A percentile compares a stretch with the other conserved stretches of the same genome.
These are phyloP conservation scores for Rhytidiadelphus loreus DNA, from an alignment of 225 moss, liverwort and hornwort genomes.

Conservation along the genomic window DNA sequence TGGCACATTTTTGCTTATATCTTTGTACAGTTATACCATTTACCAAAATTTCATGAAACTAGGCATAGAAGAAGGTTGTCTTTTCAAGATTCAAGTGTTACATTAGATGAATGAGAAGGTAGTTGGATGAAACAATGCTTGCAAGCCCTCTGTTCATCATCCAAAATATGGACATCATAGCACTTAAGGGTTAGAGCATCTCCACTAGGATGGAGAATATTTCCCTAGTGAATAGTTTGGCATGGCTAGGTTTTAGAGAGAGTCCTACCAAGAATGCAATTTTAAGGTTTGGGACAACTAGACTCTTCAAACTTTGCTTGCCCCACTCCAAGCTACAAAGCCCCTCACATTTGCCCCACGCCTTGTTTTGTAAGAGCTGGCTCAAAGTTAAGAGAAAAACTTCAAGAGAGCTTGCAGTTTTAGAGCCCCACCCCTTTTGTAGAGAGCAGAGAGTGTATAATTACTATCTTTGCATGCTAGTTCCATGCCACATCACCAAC, in stretches of 20 bases:
- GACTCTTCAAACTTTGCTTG: fast-evolving
- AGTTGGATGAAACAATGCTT: no score
- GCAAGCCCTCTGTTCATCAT: no score
- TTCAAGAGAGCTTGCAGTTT: not conserved
- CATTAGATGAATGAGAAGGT: no score
- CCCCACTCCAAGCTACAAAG: not conserved
- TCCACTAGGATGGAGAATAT: fast-evolving
- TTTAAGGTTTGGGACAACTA: fast-evolving
- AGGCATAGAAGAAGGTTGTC: no score
- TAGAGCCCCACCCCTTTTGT: fast-evolving
- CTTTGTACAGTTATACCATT: no score
- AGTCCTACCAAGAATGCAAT: fast-evolving
- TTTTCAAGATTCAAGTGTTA: no score
- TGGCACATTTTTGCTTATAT: no score
- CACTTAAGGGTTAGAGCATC: no score
- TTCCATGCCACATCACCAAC: fast-evolving
- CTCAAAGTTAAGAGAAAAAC: not conserved
- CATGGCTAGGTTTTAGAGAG: fast-evolving
- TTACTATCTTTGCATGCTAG: fast-evolving
- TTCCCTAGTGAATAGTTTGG: not conserved
- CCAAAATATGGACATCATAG: no score
- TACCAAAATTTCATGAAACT: no score
- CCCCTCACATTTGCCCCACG: fast-evolving
- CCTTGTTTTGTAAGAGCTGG: fast-evolving
- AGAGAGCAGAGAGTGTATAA: not conserved